phyloP scores from a whole-genome alignment of 2,329 filamentous ascomycete genomes.

The Thyridium curvatum region DNA sequence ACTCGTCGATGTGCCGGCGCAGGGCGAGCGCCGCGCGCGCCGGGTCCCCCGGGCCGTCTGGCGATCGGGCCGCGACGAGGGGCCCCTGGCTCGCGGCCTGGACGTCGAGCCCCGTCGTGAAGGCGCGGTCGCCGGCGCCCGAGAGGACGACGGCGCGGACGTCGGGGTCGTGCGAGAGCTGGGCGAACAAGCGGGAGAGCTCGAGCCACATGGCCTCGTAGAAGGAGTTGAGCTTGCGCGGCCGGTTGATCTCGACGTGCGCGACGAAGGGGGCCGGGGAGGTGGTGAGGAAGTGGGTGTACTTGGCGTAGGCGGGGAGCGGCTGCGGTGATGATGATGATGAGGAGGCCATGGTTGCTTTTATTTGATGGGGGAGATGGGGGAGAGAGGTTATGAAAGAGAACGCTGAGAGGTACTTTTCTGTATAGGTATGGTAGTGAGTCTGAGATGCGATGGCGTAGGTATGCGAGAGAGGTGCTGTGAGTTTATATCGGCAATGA shows the following conservation, averaged over 20 bases:
- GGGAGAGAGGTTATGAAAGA: no score
- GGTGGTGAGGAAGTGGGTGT: constrained; percentile 63
- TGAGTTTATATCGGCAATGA: no score
- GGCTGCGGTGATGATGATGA: background rate
- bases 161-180: constrained; percentile 64
- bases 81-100: constrained; percentile 55
- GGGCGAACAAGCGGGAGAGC: constrained; percentile 63
- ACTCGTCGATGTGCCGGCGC: constrained; percentile 66
- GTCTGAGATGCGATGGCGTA: no score
- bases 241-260: constrained; percentile 89
- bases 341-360: background rate
- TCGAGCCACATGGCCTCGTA: constrained; percentile 81
- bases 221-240: constrained; percentile 85
- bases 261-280: constrained; percentile 67
- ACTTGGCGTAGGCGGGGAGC: constrained; percentile 32
- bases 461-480: no score
- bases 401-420: no score
- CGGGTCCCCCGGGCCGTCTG: constrained; percentile 37
- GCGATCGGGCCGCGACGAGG: constrained; percentile 27
- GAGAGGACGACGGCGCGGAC: constrained; percentile 75
- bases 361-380: no score
- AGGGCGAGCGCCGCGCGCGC: constrained; percentile 58
- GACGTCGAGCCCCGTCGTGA: constrained; percentile 82
- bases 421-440: no score
- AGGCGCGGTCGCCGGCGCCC: constrained; percentile 75